Conservation (phyloP, 1,139 yeast species). For the Hyphopichia pseudoburtonii region DNA sequence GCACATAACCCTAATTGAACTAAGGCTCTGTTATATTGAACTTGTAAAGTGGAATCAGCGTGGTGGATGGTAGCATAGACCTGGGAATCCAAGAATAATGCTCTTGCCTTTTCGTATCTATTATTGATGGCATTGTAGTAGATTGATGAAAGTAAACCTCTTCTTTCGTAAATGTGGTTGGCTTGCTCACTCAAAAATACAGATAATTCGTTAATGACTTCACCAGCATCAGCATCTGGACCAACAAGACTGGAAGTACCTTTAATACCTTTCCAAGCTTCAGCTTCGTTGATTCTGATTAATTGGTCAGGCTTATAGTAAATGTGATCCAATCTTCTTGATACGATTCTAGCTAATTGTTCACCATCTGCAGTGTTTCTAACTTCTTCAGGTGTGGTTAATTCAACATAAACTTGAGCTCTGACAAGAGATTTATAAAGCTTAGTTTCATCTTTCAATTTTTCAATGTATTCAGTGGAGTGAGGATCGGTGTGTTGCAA, state of each 20-base stretch:
- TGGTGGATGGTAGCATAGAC: constrained; percentile 79
- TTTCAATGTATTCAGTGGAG: constrained; percentile 87
- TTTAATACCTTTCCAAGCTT: constrained; percentile 61
- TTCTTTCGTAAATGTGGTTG: constrained; percentile 70
- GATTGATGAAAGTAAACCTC: constrained; percentile 81
- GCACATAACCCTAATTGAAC: constrained; percentile 97
- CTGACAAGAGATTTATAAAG: constrained; percentile 78
- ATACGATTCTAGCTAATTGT: constrained; percentile 72
- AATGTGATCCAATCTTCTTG: constrained; percentile 87
- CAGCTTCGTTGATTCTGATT: constrained; percentile 64
- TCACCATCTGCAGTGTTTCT: constrained; percentile 46
- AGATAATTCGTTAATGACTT: constrained; percentile 65
- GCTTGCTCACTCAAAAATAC: constrained; percentile 65
- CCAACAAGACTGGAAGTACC: constrained; percentile 34
- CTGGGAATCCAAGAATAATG: constrained; percentile 82
- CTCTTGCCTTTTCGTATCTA: constrained; percentile 81
- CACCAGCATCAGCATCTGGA: constrained; percentile 32
- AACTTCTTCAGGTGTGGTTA: constrained; percentile 48
- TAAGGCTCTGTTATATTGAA: constrained; percentile 89
- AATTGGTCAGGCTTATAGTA: constrained; percentile 88
- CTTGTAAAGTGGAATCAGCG: constrained; percentile 84
- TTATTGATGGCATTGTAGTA: constrained; percentile 91
- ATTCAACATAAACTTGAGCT: constrained; percentile 82
- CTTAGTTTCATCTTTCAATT: constrained; percentile 82
- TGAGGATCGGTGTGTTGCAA: constrained; percentile 91